Evolutionary conservation across 495 filamentous ascomycete genomes (phyloP), one percentile per base, ranked within the genome.

Genomic region (Trichoderma orchidacearum): DNA sequence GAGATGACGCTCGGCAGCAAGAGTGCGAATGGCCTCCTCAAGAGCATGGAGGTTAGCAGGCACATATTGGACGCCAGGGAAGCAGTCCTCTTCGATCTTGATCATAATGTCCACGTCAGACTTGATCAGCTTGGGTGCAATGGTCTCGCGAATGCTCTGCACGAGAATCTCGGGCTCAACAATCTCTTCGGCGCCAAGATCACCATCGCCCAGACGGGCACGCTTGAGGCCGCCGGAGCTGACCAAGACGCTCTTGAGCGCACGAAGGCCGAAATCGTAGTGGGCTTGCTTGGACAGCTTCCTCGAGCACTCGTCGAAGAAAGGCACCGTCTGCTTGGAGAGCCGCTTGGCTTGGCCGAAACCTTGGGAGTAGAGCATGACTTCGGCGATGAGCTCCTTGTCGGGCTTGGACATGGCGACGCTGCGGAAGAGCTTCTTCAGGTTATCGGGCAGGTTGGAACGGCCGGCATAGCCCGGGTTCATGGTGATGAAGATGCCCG

Each of bases 401-500:
- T 99, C 93, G 0, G 93, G 93, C 69, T 97, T 96, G 8, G 94
- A 97, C 93, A 99, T 99, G 36, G 93, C 93, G 50, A 99, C 93
- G 64, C 94, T 97, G 62, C 93, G 82, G 82, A 99, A 99, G 21
- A 99, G 76, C 72, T 99, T 99, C 79, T 99, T 99, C 69, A 99
- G 69, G 67, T 99, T 99, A 70, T 99, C 93, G 1, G 93, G 93
- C 62, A 99, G 72, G 70, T 97, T 99, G 30, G 93, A 99, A 66
- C 93, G 85, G 53, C 93, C 93, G 35, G 93, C 93, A 76, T 99
- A 99, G 21, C 93, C 93, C 62, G 93, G 93, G 72, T 99, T 99
- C 93, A 99, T 99, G 30, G 93, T 99, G 70, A 99, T 97, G 75
- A 99, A 99, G 66, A 99, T 95, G 63, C 92, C 92, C 50, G 93